A percentile compares a stretch with the other conserved stretches of the same genome.
Conservation (phyloP, 2,329 filamentous ascomycete species). For the Cordyceps tenuipes region DNA sequence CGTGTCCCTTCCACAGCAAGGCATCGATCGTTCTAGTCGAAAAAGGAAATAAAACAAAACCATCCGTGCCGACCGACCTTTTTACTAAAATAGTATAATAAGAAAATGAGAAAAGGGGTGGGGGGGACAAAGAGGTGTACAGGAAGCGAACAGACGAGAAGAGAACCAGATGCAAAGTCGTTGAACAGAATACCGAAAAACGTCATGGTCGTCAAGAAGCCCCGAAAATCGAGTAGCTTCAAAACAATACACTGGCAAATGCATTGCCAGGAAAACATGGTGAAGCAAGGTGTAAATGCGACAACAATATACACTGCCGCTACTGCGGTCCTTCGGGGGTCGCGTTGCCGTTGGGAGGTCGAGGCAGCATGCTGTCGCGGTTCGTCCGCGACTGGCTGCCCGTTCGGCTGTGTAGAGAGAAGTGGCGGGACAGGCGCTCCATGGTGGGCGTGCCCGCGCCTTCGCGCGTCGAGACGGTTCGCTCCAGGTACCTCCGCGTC, state of each 20-base stretch:
- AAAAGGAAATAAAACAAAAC: neutral
- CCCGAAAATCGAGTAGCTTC: neutral
- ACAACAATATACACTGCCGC: neutral
- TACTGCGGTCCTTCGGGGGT: neutral
- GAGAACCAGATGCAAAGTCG: neutral
- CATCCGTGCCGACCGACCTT: neutral
- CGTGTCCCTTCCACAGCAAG: neutral
- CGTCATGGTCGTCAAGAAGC: slow-evolving; percentile 3
- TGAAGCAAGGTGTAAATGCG: neutral
- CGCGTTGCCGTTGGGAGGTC: slow-evolving; percentile 26
- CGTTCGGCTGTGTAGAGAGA: slow-evolving; percentile 23
- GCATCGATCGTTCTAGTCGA: neutral
- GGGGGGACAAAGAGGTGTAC: neutral
- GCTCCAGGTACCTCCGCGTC: slow-evolving; percentile 8
- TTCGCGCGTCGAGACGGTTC: slow-evolving; percentile 8
- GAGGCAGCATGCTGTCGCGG: slow-evolving; percentile 44
- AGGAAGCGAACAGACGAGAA: neutral
- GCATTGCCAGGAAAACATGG: neutral
- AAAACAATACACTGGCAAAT: neutral
- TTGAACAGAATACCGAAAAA: neutral
- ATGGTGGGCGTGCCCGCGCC: slow-evolving; percentile 12
- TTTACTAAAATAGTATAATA: neutral
- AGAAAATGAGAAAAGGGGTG: neutral
- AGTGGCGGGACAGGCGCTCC: slow-evolving; percentile 29
- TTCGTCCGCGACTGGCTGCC: slow-evolving; percentile 29